Conservation (phyloP, 768 basidiomycete species). For the Termitomyces sp. region DNA sequence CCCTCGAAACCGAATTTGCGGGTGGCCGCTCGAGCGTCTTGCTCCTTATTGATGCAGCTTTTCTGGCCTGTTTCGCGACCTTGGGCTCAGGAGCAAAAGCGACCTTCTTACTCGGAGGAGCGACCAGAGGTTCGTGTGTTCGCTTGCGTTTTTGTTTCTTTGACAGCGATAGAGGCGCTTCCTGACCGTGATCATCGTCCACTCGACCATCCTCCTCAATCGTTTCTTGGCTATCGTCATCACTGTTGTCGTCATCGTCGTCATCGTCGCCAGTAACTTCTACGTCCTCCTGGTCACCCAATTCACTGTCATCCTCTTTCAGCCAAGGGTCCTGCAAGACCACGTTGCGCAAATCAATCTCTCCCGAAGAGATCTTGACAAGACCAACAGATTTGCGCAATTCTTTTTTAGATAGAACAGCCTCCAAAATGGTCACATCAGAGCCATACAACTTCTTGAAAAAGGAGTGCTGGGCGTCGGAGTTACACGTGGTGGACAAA, state of each 20-base stretch:
- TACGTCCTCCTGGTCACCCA: constrained; percentile 17
- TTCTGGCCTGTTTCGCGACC: constrained; percentile 14
- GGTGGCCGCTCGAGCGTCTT: constrained; percentile 8
- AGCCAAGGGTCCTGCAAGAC: constrained; percentile 36
- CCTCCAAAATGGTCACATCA: constrained; percentile 46
- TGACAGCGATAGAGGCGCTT: constrained; percentile 22
- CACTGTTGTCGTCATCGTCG: constrained; percentile 28
- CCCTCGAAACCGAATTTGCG: constrained; percentile 11
- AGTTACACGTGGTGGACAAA: constrained; percentile 7
- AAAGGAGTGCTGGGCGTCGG: constrained; percentile 4
- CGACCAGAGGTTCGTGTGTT: constrained; percentile 19
- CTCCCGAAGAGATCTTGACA: constrained; percentile 42
- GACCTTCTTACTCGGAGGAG: constrained; percentile 46
- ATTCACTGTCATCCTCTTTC: constrained; percentile 2
- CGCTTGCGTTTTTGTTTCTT: constrained; percentile 46
- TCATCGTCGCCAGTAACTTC: constrained; percentile 35
- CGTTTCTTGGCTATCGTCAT: constrained; percentile 29
- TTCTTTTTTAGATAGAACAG: constrained; percentile 55
- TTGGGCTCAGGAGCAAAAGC: constrained; percentile 36
- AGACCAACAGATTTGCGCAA: constrained; percentile 56
- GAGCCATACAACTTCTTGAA: constrained; percentile 31
- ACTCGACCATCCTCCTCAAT: constrained; percentile 35
- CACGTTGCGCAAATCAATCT: constrained; percentile 32
- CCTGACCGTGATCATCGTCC: constrained; percentile 34
- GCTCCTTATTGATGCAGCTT: constrained; percentile 5